phyloP scores from a whole-genome alignment of 2,329 filamentous ascomycete species.

The Trichoderma hamatum region DNA sequence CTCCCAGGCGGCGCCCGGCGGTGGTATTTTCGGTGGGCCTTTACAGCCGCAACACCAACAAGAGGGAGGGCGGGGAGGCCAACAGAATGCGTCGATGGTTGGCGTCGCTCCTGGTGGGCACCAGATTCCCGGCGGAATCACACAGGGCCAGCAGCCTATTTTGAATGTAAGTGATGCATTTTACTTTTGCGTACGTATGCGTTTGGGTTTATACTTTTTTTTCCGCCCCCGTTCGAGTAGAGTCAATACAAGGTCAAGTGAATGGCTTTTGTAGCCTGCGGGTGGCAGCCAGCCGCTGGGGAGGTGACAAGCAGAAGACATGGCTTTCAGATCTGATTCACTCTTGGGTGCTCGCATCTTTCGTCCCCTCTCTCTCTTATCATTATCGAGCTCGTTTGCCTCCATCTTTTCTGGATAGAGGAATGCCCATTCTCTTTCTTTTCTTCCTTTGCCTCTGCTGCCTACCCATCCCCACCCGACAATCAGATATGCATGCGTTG shows the following conservation, averaged over 20 bases:
- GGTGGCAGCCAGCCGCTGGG: conserved; percentile 8
- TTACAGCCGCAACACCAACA: conserved; percentile 60
- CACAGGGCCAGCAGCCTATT: conserved; percentile 50
- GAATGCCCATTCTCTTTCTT: neutral
- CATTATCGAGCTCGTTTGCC: neutral
- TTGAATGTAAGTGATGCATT: conserved; percentile 52
- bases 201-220: neutral
- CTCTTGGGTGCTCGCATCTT: neutral
- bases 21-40: conserved; percentile 70
- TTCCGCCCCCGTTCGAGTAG: neutral
- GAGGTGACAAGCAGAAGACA: neutral
- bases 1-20: conserved; percentile 61
- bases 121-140: conserved; percentile 45
- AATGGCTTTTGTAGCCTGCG: neutral
- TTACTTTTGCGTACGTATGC: neutral
- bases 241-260: conserved; percentile 5
- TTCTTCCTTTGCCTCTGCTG: neutral
- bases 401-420: neutral
- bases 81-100: conserved; percentile 58
- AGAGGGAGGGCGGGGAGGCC: conserved; percentile 57
- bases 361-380: conserved; percentile 6
- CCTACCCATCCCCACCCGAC: neutral
- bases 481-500: neutral
- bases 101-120: conserved; percentile 47
- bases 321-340: conserved; percentile 25